Base-by-base conservation (phyloP, 78 protist genomes). In the Dictyostelium brefeldianum region DNA sequence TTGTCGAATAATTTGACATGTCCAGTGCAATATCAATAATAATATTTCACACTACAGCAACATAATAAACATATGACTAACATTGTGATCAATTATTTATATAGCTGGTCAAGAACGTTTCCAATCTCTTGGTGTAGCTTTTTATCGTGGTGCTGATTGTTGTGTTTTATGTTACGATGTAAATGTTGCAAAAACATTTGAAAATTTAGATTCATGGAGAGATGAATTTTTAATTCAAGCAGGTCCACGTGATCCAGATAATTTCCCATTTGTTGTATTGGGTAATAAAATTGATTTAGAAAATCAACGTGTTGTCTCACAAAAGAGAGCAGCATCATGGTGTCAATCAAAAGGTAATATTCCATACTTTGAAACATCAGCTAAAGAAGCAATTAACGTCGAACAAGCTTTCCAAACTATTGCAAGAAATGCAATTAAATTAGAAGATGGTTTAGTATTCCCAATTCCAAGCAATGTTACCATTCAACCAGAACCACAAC, bases 111-210 rank as follows among this genome's bases (percentile, higher is more conserved):
- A 87, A 98, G 99, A 99, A 91, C 90, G 99, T 6, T 99, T 99
- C 98, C 99, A 99, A 92, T 15, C 82, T 5, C 95, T 99, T 78
- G 99, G 99, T 22, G 99, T 98, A 4, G 99, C 99, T 41, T 99
- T 99, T 95, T 99, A 99, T 94, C 98, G 99, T 51, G 99, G 99
- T 3, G 99, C 99, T 7, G 99, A 99, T 82, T 97, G 98, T 67
- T 99, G 99, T 92, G 97, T 98, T 12, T 96, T 99, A 17, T 98
- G 94, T 11, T 99, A 94, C 67, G 99, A 99, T 81, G 99, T 99
- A 48, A 99, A 97, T 59, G 95, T 64, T 57, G 96, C 98, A 9
- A 96, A 97, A 89, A 85, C 99, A 10, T 99, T 99, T 78, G 99
- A 98, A 65, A 96, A 89, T 73, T 95, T 99, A 14, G 98, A 98